Conservation (phyloP, 495 filamentous ascomycete species). For the Lasiosphaeria hispida region DNA sequence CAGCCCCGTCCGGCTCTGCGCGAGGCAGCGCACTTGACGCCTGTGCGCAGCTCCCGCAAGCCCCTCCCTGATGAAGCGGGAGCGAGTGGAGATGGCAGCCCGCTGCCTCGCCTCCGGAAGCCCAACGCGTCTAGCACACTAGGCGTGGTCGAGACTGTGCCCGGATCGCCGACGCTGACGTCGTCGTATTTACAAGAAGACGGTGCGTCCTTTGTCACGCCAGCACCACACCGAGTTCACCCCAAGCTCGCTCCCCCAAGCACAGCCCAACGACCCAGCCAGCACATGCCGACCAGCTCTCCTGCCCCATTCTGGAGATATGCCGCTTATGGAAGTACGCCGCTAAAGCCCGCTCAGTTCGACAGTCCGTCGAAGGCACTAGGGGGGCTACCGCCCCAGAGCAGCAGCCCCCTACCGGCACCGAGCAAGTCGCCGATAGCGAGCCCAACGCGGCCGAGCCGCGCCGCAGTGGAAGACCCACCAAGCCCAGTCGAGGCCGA, state of each 20-base stretch:
- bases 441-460: slow-evolving; percentile 31
- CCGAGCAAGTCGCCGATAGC: slow-evolving; percentile 32
- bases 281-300: slow-evolving; percentile 91
- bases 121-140: slow-evolving; percentile 47
- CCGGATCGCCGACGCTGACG: slow-evolving; percentile 67
- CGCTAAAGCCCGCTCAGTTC: slow-evolving; percentile 61
- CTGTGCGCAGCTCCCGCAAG: slow-evolving; percentile 59
- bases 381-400: slow-evolving; percentile 51
- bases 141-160: slow-evolving; percentile 57
- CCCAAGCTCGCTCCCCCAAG: slow-evolving; percentile 83
- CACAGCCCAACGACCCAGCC: slow-evolving; percentile 84
- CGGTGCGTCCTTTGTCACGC: slow-evolving; percentile 66
- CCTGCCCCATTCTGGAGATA: slow-evolving; percentile 98
- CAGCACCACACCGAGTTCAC: slow-evolving; percentile 78
- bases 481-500: slow-evolving; percentile 23
- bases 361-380: slow-evolving; percentile 51
- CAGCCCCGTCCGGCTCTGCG: slow-evolving; percentile 44
- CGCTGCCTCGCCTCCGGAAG: slow-evolving; percentile 50
- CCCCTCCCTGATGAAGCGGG: slow-evolving; percentile 44
- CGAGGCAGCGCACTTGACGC: slow-evolving; percentile 48
- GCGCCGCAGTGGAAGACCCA: slow-evolving; percentile 14
- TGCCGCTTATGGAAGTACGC: slow-evolving; percentile 72
- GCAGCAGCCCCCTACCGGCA: slow-evolving; percentile 63
- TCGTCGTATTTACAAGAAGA: slow-evolving; percentile 59
- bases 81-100: slow-evolving; percentile 49